These are phyloP conservation scores for Podospora tetraspora DNA, from an alignment of 495 filamentous ascomycete genomes.

Conservation along the genomic window DNA sequence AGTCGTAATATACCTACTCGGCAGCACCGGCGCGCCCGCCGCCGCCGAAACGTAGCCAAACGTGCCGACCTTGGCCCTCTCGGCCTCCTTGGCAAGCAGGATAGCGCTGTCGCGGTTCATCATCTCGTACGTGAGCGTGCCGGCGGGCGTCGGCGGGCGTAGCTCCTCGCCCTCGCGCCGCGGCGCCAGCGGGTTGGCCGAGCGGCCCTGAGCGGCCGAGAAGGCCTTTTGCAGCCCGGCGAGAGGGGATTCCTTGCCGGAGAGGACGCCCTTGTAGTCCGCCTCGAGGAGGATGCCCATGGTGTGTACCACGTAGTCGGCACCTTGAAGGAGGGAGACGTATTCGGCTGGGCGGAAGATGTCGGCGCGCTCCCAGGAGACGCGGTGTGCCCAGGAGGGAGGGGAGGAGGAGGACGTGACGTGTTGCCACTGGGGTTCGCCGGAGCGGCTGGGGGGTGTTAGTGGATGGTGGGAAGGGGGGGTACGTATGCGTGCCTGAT, in stretches of 20 bases:
- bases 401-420: conserved; percentile 67
- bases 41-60: conserved; percentile 90
- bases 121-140: conserved; percentile 89
- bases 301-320: conserved; percentile 81
- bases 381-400: conserved; percentile 73
- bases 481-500: conserved; percentile 56
- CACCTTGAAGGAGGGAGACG: conserved; percentile 60
- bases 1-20: conserved; percentile 78
- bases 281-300: conserved; percentile 97
- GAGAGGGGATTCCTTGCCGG: conserved; percentile 70
- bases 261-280: conserved; percentile 91
- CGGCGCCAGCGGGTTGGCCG: conserved; percentile 59
- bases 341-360: conserved; percentile 78
- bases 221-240: conserved; percentile 74
- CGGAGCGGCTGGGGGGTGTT: conserved; percentile 62
- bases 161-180: conserved; percentile 11
- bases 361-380: conserved; percentile 83
- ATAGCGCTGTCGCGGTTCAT: conserved; percentile 92
- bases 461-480: background rate
- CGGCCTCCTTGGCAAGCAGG: conserved; percentile 76
- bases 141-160: conserved; percentile 42
- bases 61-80: conserved; percentile 52
- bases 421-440: conserved; percentile 75
- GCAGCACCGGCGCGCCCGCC: conserved; percentile 75
- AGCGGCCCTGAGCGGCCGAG: conserved; percentile 39